These are phyloP conservation scores for Trebouxia gelatinosa DNA, from an alignment of 163 green algal genomes.

Conservation along the genomic window DNA sequence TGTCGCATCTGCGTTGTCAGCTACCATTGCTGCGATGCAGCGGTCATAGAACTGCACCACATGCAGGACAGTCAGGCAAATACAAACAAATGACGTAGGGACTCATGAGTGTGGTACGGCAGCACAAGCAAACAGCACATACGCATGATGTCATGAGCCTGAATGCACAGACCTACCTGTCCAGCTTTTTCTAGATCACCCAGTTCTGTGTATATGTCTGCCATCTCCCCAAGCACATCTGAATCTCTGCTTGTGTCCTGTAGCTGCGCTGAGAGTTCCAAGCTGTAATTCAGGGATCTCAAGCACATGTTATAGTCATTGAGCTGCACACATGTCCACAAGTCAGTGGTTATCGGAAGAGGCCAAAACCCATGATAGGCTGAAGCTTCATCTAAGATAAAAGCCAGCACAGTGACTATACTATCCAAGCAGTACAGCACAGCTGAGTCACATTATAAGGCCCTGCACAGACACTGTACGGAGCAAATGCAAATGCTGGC, in stretches of 20 bases:
- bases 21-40: constrained; percentile 33
- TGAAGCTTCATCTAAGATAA: background rate
- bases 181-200: constrained; percentile 36
- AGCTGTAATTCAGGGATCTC: constrained; percentile 28
- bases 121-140: background rate
- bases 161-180: background rate
- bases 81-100: background rate
- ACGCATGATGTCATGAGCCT: background rate
- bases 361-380: background rate
- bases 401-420: background rate
- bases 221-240: constrained; percentile 36
- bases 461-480: too few species aligned
- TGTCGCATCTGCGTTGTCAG: background rate
- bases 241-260: constrained; percentile 15
- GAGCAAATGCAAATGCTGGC: too few species aligned
- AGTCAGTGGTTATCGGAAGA: background rate
- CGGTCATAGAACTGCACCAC: constrained; percentile 38
- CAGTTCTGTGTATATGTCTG: constrained; percentile 31
- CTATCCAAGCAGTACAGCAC: background rate
- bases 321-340: constrained; percentile 15
- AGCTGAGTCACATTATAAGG: background rate
- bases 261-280: constrained; percentile 25
- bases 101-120: background rate
- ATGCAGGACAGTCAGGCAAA: background rate
- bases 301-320: constrained; percentile 21